These are phyloP conservation scores for Rhizoclosmatium sp. DNA, from an alignment of 192 early-diverging fungal genomes.

Conservation along the genomic window DNA sequence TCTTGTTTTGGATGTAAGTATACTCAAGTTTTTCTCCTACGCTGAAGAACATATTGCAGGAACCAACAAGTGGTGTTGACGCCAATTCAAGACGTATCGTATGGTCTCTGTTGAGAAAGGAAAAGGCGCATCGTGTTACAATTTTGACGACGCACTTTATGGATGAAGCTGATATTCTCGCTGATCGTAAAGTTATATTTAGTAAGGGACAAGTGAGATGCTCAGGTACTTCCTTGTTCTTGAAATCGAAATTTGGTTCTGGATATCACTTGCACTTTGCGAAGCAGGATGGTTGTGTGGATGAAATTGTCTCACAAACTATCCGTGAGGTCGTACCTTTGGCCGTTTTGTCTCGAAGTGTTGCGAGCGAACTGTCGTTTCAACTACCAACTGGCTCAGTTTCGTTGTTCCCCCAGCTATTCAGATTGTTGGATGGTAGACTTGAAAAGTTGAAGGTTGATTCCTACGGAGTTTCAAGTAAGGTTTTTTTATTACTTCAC, in stretches of 20 bases:
- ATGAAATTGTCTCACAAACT: not conserved
- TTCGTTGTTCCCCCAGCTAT: not conserved
- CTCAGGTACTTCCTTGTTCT: constrained; percentile 61
- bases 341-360: not conserved
- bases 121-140: constrained; percentile 57
- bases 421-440: not conserved
- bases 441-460: not conserved
- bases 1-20: constrained; percentile 48
- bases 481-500: too few relatives aligned
- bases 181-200: constrained; percentile 61
- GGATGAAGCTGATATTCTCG: constrained; percentile 70
- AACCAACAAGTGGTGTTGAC: constrained; percentile 70
- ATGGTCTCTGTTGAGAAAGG: constrained; percentile 63
- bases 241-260: constrained; percentile 63
- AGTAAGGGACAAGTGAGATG: constrained; percentile 56
- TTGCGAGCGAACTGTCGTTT: not conserved
- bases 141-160: constrained; percentile 70
- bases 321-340: not conserved
- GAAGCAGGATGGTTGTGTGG: not conserved
- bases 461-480: not conserved
- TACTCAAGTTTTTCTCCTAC: not conserved
- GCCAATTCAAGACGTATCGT: constrained; percentile 51
- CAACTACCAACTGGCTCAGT: not conserved
- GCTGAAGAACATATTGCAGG: constrained; percentile 17
- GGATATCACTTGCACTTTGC: constrained; percentile 51